Percentiles rank a stretch among this genome's conserved stretches.
These are phyloP conservation scores for Nakazawaea pomicola DNA, from an alignment of 805 yeast genomes.

Conservation along the genomic window DNA sequence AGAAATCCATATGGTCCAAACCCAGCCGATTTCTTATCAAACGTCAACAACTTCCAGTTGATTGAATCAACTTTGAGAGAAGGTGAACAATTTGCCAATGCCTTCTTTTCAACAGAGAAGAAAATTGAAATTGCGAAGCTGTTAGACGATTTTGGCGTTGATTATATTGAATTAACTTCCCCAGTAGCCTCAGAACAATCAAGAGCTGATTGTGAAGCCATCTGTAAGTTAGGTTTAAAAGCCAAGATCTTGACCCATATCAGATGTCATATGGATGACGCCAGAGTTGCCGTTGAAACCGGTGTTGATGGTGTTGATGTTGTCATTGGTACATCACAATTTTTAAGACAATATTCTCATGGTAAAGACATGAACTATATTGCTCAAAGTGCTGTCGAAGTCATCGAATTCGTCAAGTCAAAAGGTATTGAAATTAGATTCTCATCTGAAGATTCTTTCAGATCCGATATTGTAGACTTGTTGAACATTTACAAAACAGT, in stretches of 20 bases:
- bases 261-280: slow-evolving; percentile 99
- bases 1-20: slow-evolving; percentile 91
- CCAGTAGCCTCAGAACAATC: slow-evolving; percentile 98
- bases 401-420: slow-evolving; percentile 93
- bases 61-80: slow-evolving; percentile 96
- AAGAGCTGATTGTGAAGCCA: slow-evolving; percentile 92
- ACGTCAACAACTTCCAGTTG: slow-evolving; percentile 82
- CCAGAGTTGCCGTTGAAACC: slow-evolving; percentile 92
- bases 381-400: slow-evolving; percentile 93
- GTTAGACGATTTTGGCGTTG: slow-evolving; percentile 95
- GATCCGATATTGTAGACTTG: slow-evolving; percentile 92
- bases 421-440: slow-evolving; percentile 96
- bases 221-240: slow-evolving; percentile 93
- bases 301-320: slow-evolving; percentile 99
- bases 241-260: slow-evolving; percentile 95
- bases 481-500: slow-evolving; percentile 95
- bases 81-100: slow-evolving; percentile 98
- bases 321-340: slow-evolving; percentile 95
- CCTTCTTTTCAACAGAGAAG: slow-evolving; percentile 90
- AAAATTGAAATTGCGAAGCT: slow-evolving; percentile 97
- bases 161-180: slow-evolving; percentile 94
- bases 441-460: slow-evolving; percentile 95
- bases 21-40: slow-evolving; percentile 87
- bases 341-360: slow-evolving; percentile 89
- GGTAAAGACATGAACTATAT: slow-evolving; percentile 99